Conservation (phyloP, 2,329 filamentous ascomycete species). For the Claviceps pusilla region DNA sequence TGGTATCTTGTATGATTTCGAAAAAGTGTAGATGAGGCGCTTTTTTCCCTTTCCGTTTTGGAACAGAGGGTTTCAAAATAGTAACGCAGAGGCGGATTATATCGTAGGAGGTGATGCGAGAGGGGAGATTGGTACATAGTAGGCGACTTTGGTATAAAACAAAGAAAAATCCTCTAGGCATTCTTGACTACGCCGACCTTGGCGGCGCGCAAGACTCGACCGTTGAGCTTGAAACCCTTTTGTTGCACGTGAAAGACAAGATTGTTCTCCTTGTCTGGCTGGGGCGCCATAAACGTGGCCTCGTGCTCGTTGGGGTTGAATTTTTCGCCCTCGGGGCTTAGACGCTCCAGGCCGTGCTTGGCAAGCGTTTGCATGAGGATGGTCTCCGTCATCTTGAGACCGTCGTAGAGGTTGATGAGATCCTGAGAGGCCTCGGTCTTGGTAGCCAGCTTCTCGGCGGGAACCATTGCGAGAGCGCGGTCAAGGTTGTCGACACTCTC, state of each 20-base stretch:
- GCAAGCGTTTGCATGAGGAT: constrained; percentile 77
- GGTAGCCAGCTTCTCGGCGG: constrained; percentile 52
- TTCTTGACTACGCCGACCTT: constrained; percentile 97
- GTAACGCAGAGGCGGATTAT: not conserved
- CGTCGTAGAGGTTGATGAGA: constrained; percentile 66
- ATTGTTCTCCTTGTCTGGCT: constrained; percentile 76
- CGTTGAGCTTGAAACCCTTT: constrained; percentile 92
- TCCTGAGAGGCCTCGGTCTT: constrained; percentile 48
- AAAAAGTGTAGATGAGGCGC: not conserved
- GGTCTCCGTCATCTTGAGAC: constrained; percentile 85
- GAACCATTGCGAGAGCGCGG: constrained; percentile 70
- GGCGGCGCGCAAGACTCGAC: constrained; percentile 72
- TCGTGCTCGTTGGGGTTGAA: constrained; percentile 97
- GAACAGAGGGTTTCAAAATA: too few relatives aligned
- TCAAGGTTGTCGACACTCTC: constrained; percentile 96
- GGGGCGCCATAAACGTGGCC: constrained; percentile 85
- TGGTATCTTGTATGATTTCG: not conserved
- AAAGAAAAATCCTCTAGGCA: constrained; percentile 19
- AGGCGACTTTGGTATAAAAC: not conserved
- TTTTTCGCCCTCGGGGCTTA: constrained; percentile 68
- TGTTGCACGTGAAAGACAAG: constrained; percentile 84
- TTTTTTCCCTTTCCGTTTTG: not conserved
- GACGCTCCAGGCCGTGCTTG: constrained; percentile 87
- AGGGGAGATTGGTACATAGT: not conserved
- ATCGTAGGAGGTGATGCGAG: not conserved